Base-by-base conservation (phyloP, 2,329 filamentous ascomycete genomes). In the Huntiella moniliformis region DNA sequence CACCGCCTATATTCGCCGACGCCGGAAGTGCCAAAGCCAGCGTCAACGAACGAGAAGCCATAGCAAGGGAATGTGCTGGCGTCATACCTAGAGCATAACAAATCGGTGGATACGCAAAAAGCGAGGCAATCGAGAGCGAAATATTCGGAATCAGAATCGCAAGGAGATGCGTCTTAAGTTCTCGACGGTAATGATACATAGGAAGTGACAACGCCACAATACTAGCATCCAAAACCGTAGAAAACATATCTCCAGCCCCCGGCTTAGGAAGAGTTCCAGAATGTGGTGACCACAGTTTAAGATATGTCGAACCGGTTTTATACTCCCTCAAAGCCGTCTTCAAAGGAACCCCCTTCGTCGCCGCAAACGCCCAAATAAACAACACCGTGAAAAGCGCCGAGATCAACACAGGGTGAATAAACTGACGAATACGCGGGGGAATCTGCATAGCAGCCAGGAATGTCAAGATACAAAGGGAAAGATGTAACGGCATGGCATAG, bases 171-270 rank as follows among this genome's bases (percentile, higher is more conserved):
- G 60, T 56, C 16, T 61, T 60, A 11, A 77, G 63, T 58, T 77
- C 71, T 35, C 66, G 62, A 3, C 72, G 67, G 57, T 75, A 75
- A 47, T 69, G 67, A 55, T 70, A 76, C 70, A 77, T 77, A 0
- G 73, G 72, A 13, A 77, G 57, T 2, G 73, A 72, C 2, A 77
- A 64, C 1, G 70, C 64, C 0, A 77, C 68, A 51, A 77, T 77
- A 50, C 64, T 65, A 5, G 70, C 71, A 53, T 77, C 73, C 2
- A 77, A 63, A 4, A 69, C 56, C 37, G 65, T 70, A 51, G 63
- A 59, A 50, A 77, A 67, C 16, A 77, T 54, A 52, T 77, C 72
- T 15, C 70, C 73, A 0, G 73, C 71, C 5, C 73, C 73, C 0
- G 71, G 70, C 3, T 49, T 45, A 2, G 59, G 47, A 15, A 56